Percentiles rank a stretch among this genome's conserved stretches.
Evolutionary conservation across 352 stramenopile species (phyloP).

Genomic region (Phytophthora europaea): DNA sequence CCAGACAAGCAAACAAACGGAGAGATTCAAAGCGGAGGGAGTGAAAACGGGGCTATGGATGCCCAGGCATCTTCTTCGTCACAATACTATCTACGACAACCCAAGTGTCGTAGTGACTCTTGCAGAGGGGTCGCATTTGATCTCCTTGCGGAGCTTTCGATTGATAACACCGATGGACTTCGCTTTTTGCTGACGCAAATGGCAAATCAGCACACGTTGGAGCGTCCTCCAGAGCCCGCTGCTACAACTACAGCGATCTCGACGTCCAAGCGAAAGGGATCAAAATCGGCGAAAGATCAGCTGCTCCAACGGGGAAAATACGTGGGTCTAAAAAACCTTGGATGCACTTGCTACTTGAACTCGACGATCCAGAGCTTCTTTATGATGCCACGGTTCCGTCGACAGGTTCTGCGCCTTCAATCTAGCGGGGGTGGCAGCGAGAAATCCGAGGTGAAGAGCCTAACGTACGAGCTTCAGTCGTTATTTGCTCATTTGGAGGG

Average conservation of each 20-base stretch:
- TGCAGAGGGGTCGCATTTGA: constrained; percentile 84
- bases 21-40: constrained; percentile 24
- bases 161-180: constrained; percentile 69
- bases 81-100: constrained; percentile 82
- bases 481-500: constrained; percentile 92
- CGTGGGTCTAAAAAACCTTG: constrained; percentile 95
- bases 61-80: constrained; percentile 47
- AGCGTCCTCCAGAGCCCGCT: constrained; percentile 47
- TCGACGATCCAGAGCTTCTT: constrained; percentile 96
- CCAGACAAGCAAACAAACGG: constrained; percentile 40
- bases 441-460: constrained; percentile 35
- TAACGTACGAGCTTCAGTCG: constrained; percentile 91
- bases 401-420: constrained; percentile 83
- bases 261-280: constrained; percentile 62
- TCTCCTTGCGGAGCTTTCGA: constrained; percentile 72
- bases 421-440: constrained; percentile 20
- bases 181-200: constrained; percentile 82
- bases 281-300: constrained; percentile 55
- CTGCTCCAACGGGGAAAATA: constrained; percentile 80
- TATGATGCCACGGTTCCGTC: constrained; percentile 94
- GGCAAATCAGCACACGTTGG: constrained; percentile 78
- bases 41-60: constrained; percentile 15
- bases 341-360: constrained; percentile 97
- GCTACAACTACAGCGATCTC: constrained; percentile 30
- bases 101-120: constrained; percentile 84